Conservation (phyloP, 2,329 filamentous ascomycete species). For the Diaporthe citrichinensis region DNA sequence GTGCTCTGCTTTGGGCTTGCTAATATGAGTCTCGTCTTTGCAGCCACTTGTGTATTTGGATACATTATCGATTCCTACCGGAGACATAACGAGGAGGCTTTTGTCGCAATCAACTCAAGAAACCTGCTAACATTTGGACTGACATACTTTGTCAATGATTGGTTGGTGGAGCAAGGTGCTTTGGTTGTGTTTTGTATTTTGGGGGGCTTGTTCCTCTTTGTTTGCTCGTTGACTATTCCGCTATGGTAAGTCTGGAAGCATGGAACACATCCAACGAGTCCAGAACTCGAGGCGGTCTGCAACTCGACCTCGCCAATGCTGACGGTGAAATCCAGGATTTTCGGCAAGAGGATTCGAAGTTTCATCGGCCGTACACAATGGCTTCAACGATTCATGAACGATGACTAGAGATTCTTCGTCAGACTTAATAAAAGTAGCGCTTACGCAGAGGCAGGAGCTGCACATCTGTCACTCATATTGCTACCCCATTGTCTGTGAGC, state of each 20-base stretch:
- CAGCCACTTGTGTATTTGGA: slow-evolving; percentile 63
- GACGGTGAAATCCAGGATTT: slow-evolving; percentile 52
- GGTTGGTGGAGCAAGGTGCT: slow-evolving; percentile 53
- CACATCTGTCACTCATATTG: too few relatives aligned
- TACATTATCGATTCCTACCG: slow-evolving; percentile 65
- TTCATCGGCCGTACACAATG: slow-evolving; percentile 58
- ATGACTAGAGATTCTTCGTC: slow-evolving; percentile 35
- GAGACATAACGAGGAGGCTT: slow-evolving; percentile 62
- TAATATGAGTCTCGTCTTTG: slow-evolving; percentile 63
- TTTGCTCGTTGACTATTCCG: slow-evolving; percentile 61
- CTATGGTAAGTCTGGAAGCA: slow-evolving; percentile 52
- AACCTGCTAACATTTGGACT: slow-evolving; percentile 63
- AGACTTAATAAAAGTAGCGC: background rate
- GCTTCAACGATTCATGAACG: slow-evolving; percentile 50
- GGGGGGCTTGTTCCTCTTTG: slow-evolving; percentile 57
- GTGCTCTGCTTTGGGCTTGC: slow-evolving; percentile 63
- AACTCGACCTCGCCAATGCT: background rate
- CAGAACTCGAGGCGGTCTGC: background rate
- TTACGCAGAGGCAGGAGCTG: background rate
- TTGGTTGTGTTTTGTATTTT: slow-evolving; percentile 56
- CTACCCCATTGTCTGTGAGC: background rate
- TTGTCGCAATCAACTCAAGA: slow-evolving; percentile 65
- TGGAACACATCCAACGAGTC: background rate
- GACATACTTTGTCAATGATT: slow-evolving; percentile 59
- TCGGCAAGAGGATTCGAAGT: slow-evolving; percentile 60